Base-by-base conservation (phyloP, 805 yeast species). In the Metschnikowia continentalis region DNA sequence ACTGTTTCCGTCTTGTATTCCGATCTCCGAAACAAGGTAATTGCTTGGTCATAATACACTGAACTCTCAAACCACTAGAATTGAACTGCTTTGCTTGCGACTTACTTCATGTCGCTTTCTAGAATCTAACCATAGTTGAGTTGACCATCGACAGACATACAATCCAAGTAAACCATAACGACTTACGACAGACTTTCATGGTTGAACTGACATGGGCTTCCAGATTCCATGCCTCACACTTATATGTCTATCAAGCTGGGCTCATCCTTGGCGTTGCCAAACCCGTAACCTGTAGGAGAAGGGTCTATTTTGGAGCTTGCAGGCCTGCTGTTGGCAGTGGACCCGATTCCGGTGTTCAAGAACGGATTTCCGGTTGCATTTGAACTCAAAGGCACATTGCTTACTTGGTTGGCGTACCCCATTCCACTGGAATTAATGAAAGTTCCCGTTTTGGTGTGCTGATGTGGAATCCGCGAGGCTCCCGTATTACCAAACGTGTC, bases 401-500 rank as follows among this genome's bases (percentile, higher is more conserved):
- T 71, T 37, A 72, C 74, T 11, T 49, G 40, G 58, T 81, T 86
- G 59, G 72, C 81, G 61, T 74, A 80, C 33, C 96, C 96, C 6
- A 92, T 88, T 61, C 97, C 97, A 54, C 88, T 84, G 22, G 96
- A 88, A 68, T 88, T 90, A 60, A 92, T 78, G 65, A 91, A 90
- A 15, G 81, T 84, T 5, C 85, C 83, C 2, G 94, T 83, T 57
- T 80, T 81, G 1, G 97, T 92, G 66, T 88, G 92, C 63, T 92
- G 97, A 42, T 96, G 95, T 3, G 98, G 96, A 49, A 92, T 80
- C 71, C 97, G 83, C 6, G 82, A 67, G 19, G 82, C 84, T 49
- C 96, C 96, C 15, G 86, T 83, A 68, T 89, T 90, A 65, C 96
- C 96, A 67, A 88, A 94, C 0, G 97, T 91, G 71, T 91, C 99